These are phyloP conservation scores for Epichloe festucae DNA, from an alignment of 2,329 filamentous ascomycete genomes.

Conservation along the genomic window DNA sequence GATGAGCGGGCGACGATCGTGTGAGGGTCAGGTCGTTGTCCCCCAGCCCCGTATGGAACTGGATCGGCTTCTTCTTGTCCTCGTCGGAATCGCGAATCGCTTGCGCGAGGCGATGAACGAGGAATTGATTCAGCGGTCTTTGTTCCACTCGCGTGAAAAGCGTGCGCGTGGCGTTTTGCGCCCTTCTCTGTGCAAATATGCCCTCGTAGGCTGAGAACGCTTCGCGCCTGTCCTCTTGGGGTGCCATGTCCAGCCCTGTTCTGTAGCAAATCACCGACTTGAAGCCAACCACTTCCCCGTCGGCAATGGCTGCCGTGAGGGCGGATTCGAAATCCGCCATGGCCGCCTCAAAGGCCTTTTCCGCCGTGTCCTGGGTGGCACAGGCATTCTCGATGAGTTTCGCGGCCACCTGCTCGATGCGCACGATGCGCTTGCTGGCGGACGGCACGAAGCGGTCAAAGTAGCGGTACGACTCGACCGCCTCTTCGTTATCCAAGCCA, in stretches of 20 bases:
- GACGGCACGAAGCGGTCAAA: slow-evolving; percentile 53
- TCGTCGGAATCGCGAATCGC: slow-evolving; percentile 35
- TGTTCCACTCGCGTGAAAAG: slow-evolving; percentile 44
- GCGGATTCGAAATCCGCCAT: slow-evolving; percentile 22
- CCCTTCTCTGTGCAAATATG: slow-evolving; percentile 18
- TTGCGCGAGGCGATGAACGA: slow-evolving; percentile 52
- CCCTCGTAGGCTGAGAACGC: slow-evolving; percentile 25
- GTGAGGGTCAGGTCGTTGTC: slow-evolving; percentile 64
- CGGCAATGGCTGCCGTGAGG: slow-evolving; percentile 44
- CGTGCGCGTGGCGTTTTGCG: slow-evolving; percentile 9
- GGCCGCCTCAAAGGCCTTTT: slow-evolving; percentile 21
- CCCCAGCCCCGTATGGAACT: slow-evolving; percentile 73
- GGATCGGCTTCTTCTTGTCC: slow-evolving; percentile 53
- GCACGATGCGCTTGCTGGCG: slow-evolving; percentile 58
- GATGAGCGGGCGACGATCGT: slow-evolving; percentile 58
- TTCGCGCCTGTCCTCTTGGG: slow-evolving; percentile 27
- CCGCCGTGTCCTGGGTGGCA: slow-evolving; percentile 15
- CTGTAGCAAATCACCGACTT: slow-evolving; percentile 77
- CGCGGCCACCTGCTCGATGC: slow-evolving; percentile 62
- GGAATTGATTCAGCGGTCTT: slow-evolving; percentile 52
- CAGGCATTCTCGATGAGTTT: slow-evolving; percentile 40
- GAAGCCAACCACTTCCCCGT: slow-evolving; percentile 62
- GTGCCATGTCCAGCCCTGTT: slow-evolving; percentile 52
- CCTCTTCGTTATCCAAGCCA: slow-evolving; percentile 44
- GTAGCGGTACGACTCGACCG: slow-evolving; percentile 47